Conservation (phyloP, 352 stramenopile species). For the Globisporangium iwayamae region DNA sequence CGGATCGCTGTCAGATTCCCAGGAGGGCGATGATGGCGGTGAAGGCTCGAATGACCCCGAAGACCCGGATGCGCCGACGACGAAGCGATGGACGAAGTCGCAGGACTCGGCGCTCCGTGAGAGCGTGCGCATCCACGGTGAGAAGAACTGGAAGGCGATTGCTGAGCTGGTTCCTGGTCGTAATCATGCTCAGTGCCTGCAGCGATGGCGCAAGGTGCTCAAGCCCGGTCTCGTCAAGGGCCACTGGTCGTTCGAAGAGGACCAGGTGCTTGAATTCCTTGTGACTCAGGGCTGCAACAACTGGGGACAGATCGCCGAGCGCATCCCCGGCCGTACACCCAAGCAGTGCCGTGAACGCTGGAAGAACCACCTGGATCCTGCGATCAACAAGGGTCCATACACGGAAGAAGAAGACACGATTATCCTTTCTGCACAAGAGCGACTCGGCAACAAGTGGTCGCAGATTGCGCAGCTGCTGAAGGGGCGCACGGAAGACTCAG, state of each 20-base stretch:
- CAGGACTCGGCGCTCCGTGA: slow-evolving; percentile 82
- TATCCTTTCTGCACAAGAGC: slow-evolving; percentile 88
- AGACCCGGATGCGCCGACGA: slow-evolving; percentile 70
- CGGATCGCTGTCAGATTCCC: slow-evolving; percentile 18
- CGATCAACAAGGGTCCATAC: slow-evolving; percentile 95
- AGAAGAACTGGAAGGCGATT: slow-evolving; percentile 90
- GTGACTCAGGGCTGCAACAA: slow-evolving; percentile 90
- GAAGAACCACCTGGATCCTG: slow-evolving; percentile 87
- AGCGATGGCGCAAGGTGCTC: slow-evolving; percentile 91
- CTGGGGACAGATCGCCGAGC: slow-evolving; percentile 91
- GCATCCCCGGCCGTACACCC: slow-evolving; percentile 90
- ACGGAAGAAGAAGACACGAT: slow-evolving; percentile 92
- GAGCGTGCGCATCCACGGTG: slow-evolving; percentile 77
- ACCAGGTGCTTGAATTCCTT: slow-evolving; percentile 90
- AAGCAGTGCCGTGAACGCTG: slow-evolving; percentile 91
- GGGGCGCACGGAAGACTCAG: slow-evolving; percentile 90
- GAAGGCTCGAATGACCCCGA: slow-evolving; percentile 26
- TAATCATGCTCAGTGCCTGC: slow-evolving; percentile 86
- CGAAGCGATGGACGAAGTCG: slow-evolving; percentile 86
- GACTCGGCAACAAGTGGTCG: slow-evolving; percentile 95
- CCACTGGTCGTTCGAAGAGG: slow-evolving; percentile 94
- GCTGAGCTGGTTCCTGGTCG: slow-evolving; percentile 77
- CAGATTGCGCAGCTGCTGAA: slow-evolving; percentile 93
- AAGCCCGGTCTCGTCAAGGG: slow-evolving; percentile 95
- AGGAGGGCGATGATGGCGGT: slow-evolving; percentile 36